Evolutionary conservation across 306 rosid genomes (phyloP).

Genomic region (Prunus davidiana): DNA sequence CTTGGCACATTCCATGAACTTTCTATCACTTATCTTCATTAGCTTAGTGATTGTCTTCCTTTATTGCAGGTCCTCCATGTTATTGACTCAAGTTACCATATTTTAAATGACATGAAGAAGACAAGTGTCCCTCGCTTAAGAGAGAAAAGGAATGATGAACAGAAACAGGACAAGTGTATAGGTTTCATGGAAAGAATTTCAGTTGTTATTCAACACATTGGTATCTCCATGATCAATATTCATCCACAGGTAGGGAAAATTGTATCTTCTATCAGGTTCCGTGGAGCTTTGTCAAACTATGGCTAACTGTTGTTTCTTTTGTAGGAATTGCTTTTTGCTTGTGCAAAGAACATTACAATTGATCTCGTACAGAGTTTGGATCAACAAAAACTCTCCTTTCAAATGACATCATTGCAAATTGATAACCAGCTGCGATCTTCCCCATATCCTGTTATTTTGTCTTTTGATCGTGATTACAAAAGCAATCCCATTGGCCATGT

Average conservation of each 20-base stretch:
- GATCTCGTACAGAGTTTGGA: slow-evolving; percentile 79
- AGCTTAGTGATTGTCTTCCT: slow-evolving; percentile 9
- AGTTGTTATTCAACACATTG: slow-evolving; percentile 60
- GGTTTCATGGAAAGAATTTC: slow-evolving; percentile 72
- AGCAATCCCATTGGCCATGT: slow-evolving; percentile 34
- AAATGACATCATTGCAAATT: slow-evolving; percentile 66
- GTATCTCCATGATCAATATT: slow-evolving; percentile 76
- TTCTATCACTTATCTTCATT: neutral
- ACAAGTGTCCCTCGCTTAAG: slow-evolving; percentile 33
- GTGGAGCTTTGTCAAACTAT: slow-evolving; percentile 8
- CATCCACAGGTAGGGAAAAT: slow-evolving; percentile 59
- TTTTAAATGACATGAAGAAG: slow-evolving; percentile 42
- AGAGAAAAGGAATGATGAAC: slow-evolving; percentile 50
- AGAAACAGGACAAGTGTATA: slow-evolving; percentile 47
- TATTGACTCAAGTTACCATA: slow-evolving; percentile 76
- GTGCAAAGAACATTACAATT: slow-evolving; percentile 58
- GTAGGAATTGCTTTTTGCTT: slow-evolving; percentile 83
- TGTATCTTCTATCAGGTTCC: slow-evolving; percentile 8
- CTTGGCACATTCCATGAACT: slow-evolving; percentile 9
- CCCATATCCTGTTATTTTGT: slow-evolving; percentile 88
- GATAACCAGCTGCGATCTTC: slow-evolving; percentile 90
- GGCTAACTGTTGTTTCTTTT: slow-evolving; percentile 26
- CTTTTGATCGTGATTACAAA: slow-evolving; percentile 59
- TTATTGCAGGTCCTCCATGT: slow-evolving; percentile 68
- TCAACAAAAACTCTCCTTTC: slow-evolving; percentile 67